Conservation (phyloP, 306 rosid species). For the Medicago truncatula region DNA sequence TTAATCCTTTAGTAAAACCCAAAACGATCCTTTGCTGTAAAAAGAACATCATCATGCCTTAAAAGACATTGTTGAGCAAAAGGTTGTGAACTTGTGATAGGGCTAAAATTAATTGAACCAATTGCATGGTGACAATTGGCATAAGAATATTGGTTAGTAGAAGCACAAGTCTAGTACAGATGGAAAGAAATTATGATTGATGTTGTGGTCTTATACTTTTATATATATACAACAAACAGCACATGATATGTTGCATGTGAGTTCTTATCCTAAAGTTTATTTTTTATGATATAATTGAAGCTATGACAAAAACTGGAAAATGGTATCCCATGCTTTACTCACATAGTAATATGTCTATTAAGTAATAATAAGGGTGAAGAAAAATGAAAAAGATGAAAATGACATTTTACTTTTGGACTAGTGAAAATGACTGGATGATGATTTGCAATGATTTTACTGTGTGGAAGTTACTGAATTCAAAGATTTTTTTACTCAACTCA, state of each 20-base stretch:
- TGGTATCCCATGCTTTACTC: conserved; percentile 43
- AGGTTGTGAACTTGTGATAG: conserved; percentile 12
- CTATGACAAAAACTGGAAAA: conserved; percentile 28
- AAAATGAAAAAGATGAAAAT: conserved; percentile 1
- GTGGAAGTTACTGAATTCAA: neutral
- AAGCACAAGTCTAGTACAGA: conserved; percentile 8
- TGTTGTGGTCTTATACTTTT: conserved; percentile 1
- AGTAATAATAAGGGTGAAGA: neutral
- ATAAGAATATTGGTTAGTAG: conserved; percentile 31
- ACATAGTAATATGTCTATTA: conserved; percentile 5
- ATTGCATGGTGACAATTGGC: conserved; percentile 34
- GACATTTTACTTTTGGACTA: conserved; percentile 10
- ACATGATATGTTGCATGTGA: conserved; percentile 42
- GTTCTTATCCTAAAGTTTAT: conserved; percentile 41
- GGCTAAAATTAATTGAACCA: conserved; percentile 10
- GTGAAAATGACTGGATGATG: conserved; percentile 18
- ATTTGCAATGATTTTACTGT: neutral
- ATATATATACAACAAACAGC: conserved; percentile 39
- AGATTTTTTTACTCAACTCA: neutral
- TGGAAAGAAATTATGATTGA: conserved; percentile 38
- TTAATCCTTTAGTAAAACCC: conserved; percentile 35
- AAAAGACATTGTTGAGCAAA: conserved; percentile 22
- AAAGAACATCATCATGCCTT: conserved; percentile 30
- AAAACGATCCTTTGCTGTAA: conserved; percentile 28
- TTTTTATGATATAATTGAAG: conserved; percentile 2